Evolutionary conservation across 139 green algal genomes (phyloP), one percentile per base, ranked within the genome.

Genomic region (Volvox reticuliferus): DNA sequence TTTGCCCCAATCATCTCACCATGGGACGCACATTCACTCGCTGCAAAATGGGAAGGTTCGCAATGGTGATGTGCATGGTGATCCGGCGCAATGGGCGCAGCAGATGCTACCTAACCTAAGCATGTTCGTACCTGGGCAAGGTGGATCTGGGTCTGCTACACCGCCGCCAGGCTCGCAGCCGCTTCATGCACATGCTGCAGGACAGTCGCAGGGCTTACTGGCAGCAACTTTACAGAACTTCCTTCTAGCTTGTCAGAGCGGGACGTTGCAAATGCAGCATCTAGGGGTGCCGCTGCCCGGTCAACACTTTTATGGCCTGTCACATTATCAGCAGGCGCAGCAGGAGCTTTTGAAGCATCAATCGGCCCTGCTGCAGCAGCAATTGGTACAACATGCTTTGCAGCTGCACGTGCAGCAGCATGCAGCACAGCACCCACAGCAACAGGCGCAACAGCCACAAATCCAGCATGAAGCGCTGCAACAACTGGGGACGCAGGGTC

Each of bases 21-120:
- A 83, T 32, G 13, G 35, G 0, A 28, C 3, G 61, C 81, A 87
- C 17, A 33, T 1, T 0, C 83, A 80, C 24, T 3, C 71, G 50
- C 50, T 83, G n/a, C 73, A 77, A 33, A 90, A 90, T 69, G 86
- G 86, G 12, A 90, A 90, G 86, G 16, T 83, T 18, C 86, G 86
- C 0, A 90, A 90, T 75, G 86, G 86, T 14, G 86, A 90, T 69
- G 0, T 76, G 20, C 28, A 35, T 13, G 28, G 26, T 0, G 86
- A 83, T 61, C 18, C 69, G 1, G 12, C 71, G 2, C 37, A 62
- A 1, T 13, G 9, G 33, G 17, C 37, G 71, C 73, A 83, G 73
- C 86, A 77, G 82, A 0, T 79, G 71, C n/a, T 90, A 24, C 71
- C 73, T 71, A 69, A 22, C 28, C 69, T 88, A 0, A 35, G 28